Evolutionary conservation across 768 basidiomycete species (phyloP), one percentile per base, ranked within the genome.

Genomic region (Clitopilus hobsonii): DNA sequence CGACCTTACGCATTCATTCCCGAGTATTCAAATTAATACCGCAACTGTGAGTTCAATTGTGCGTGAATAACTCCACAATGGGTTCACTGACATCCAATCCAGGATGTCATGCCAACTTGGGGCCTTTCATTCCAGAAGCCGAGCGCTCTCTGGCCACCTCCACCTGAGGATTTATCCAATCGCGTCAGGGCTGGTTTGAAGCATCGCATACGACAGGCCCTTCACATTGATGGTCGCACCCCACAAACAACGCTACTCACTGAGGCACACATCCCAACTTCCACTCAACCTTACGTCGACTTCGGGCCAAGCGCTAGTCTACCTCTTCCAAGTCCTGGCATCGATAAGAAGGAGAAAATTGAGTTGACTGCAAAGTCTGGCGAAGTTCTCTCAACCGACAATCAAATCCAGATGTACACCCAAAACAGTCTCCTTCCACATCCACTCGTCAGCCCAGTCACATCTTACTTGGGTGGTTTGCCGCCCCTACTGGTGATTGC

Each of bases 1-100:
- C 65, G 81, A 82, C 69, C 71, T 98, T n/a, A 95, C 92, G 0
- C 97, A 98, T 68, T 94, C 91, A 0, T 98, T 98, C 69, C 91
- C 93, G 0, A 93, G 90, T 61, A 80, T 95, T 47, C 81, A 91
- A 63, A 73, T 77, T 32, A 98, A 98, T 67, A 94, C 91, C 1
- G 77, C 82, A 2, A 93, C 94, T 51, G 94, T 91, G 61, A 59
- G 78, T 67, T 5, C n/a, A 38, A 18, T n/a, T n/a, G n/a, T n/a
- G n/a, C n/a, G n/a, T n/a, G 16, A 3, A 29, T 41, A 24, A 48
- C 10, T 51, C 29, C 24, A 5, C 25, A 28, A 47, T 51, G 47
- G 6, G 30, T 32, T 30, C 51, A 26, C 51, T 52, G 13, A 49
- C 51, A 11, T 45, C 5, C 10, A 18, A 20, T 45, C 22, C 45